Base-by-base conservation (phyloP, 768 basidiomycete species). In the Lyophyllum decastes region DNA sequence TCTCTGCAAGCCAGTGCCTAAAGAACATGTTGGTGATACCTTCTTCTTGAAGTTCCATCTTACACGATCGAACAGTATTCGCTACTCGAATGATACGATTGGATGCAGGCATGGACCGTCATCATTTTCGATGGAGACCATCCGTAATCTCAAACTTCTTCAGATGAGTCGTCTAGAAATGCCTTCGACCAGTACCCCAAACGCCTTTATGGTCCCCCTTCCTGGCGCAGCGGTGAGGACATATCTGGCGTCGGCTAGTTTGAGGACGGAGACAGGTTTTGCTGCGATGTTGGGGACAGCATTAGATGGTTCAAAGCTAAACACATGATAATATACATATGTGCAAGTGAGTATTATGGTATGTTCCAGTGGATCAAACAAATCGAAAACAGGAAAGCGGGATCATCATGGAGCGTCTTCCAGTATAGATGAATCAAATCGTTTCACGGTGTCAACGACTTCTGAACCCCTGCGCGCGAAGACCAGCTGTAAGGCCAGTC, bases 401-500 rank as follows among this genome's bases (percentile, higher is more conserved):
- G 41, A 27, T 45, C 22, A 30, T 33, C 22, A 44, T 44, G 46
- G 34, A 22, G 51, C 24, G 64, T 64, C 57, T 67, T 63, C 59
- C 51, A 70, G 38, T 55, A 64, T 66, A 30, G 74, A 59, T 33
- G 74, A 58, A 63, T 78, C 76, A 57, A 85, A 84, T 35, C 91
- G 84, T 61, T 89, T 88, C 44, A 92, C 91, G 11, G 93, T 94
- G 59, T 90, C 84, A 55, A 94, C 87, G 52, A 91, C 84, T 54
- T 92, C 84, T 0, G 83, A 80, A 40, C 85, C 92, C 71, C 90
- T 92, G 14, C 88, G 82, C 49, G 90, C 87, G 70, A 90, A 94
- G 17, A 94, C 92, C 58, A 94, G 82, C 92, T 94, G 43, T 40
- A 27, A 49, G 41, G 9, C 17, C 34, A 19, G 21, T 66, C 35